Evolutionary conservation across 2,329 filamentous ascomycete species (phyloP).

Genomic region (Colletotrichum phormii): DNA sequence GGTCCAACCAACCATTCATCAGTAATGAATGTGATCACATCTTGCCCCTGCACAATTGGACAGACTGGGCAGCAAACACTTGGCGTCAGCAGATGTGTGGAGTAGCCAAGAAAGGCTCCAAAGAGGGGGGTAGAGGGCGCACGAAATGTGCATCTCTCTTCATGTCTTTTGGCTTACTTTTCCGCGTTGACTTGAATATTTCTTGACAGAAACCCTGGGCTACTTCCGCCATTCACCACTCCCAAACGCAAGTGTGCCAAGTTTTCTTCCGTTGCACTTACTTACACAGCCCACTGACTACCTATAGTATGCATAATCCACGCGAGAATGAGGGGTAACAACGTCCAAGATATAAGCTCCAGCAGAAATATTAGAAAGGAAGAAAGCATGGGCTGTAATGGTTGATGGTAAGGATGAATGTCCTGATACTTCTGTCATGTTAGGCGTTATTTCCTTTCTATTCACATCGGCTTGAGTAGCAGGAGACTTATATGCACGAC

Average conservation of each 20-base stretch:
- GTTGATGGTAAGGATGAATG: too few relatives aligned
- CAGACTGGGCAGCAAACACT: slow-evolving; percentile 25
- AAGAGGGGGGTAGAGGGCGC: not conserved
- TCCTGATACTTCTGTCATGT: too few relatives aligned
- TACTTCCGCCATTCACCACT: not conserved
- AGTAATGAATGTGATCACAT: not conserved
- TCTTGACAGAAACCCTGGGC: not conserved
- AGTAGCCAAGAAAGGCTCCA: slow-evolving; percentile 31
- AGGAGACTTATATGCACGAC: too few relatives aligned
- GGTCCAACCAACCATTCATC: not conserved
- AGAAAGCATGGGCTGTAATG: not conserved
- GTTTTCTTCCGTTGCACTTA: slow-evolving; percentile 6
- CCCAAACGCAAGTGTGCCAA: slow-evolving; percentile 9
- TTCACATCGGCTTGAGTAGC: too few relatives aligned
- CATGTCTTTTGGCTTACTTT: not conserved
- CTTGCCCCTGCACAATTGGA: slow-evolving; percentile 19
- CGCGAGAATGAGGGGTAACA: not conserved
- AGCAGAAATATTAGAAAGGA: not conserved
- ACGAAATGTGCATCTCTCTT: not conserved
- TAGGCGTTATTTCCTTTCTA: too few relatives aligned
- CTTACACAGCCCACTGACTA: slow-evolving; percentile 12
- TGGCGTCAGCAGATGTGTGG: slow-evolving; percentile 37
- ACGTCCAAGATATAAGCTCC: not conserved
- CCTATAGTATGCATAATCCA: not conserved
- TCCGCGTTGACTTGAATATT: not conserved